Evolutionary conservation across 768 basidiomycete species (phyloP), one percentile per base, ranked within the genome.

Genomic region (Gymnopilus dilepis): DNA sequence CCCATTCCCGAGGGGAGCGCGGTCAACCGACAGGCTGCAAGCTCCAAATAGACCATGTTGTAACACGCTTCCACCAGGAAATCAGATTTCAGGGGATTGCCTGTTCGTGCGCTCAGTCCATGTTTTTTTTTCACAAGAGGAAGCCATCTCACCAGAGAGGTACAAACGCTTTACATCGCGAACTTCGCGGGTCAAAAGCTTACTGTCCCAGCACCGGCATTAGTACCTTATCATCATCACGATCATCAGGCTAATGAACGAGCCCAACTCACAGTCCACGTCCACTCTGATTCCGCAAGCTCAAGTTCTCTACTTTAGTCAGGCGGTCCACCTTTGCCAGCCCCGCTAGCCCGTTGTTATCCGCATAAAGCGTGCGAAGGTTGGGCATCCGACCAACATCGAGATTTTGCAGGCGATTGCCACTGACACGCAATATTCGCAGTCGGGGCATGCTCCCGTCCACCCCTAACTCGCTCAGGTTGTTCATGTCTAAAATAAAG

Each of bases 141-240:
- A 51, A 51, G 30, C 22, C 22, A 58, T 82, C 92, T 66, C 73
- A 94, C 95, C 94, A 66, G 94, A 96, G 58, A 98, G 86, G 81
- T 98, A 99, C 71, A 99, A 77, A 56, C 96, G 87, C 78, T 95
- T 96, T 69, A 95, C 88, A 78, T 96, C 94, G 71, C 93, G 88
- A 70, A 97, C 85, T 72, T 94, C 91, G 69, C 86, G 87, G 77
- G 80, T 81, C 76, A 79, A 70, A 64, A 84, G 67, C 57, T 74
- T 78, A 59, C 83, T 83, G 53, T 63, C 31, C 54, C 64, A 59
- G 53, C 59, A 55, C 55, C 65, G 51, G 56, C 45, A 54, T 58
- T 54, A 53, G 51, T 53, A 55, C 67, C 60, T 60, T 65, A 65
- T 66, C 67, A 70, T 68, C 62, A 66, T 40, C 42, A 56, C 19